Evolutionary conservation across 441 rosid species (phyloP), one percentile per base, ranked within the genome.

Genomic region (Omphalea diandra): DNA sequence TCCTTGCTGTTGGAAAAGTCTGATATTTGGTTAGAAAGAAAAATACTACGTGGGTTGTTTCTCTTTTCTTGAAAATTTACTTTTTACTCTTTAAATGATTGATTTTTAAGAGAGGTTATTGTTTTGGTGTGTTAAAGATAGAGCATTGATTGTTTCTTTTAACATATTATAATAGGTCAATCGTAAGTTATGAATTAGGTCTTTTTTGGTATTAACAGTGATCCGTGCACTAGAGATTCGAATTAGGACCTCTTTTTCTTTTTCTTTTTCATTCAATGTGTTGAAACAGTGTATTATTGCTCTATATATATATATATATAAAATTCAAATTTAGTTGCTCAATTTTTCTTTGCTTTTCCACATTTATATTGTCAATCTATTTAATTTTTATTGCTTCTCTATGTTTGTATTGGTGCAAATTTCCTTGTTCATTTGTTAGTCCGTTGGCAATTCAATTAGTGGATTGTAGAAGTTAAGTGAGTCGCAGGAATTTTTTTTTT

Each of bases 11-110:
- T 65, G 18, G 61, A n/a, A 53, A 67, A 72, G 58, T 70, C 44
- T 76, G 74, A 75, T 73, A 56, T 76, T 63, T 74, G 63, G 53
- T 59, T 36, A 20, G 67, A 65, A 62, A 35, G 55, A 61, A 74
- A 54, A 68, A n/a, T n/a, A n/a, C n/a, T 18, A 46, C 18, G 60
- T 63, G 55, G 73, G 38, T 65, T 67, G 44, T 44, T 70, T 69
- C 72, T 63, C 57, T 49, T 22, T 40, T 63, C 57, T 66, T 59
- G 63, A 67, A 68, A 77, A 66, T 66, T 79, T 62, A 44, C 75
- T 75, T 56, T n/a, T 83, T 79, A 46, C 52, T 35, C 60, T 2
- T n/a, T 63, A 38, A 80, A 84, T 85, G 87, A 88, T 81, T 81
- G 78, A 66, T 69, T 68, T 74, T 63, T 52, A 41, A 32, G 41